Conservation (phyloP, 345 rosid genomes). For the Eucalyptus decipiens region DNA sequence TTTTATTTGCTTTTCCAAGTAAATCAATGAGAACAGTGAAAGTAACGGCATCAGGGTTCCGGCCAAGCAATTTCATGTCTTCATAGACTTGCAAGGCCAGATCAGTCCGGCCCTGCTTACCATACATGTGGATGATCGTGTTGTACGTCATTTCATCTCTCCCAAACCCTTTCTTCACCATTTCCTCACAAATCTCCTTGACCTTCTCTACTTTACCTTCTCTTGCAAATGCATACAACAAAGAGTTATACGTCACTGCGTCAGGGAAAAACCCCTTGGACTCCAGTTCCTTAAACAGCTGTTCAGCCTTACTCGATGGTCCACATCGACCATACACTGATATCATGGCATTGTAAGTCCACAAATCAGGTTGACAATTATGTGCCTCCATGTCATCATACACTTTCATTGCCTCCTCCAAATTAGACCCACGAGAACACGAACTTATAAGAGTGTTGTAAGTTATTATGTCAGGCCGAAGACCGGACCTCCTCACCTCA, state of each 20-base stretch:
- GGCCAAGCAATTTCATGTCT: conserved; percentile 70
- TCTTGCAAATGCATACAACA: conserved; percentile 92
- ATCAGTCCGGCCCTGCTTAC: conserved; percentile 73
- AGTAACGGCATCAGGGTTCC: conserved; percentile 79
- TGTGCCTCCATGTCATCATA: conserved; percentile 63
- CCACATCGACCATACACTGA: conserved; percentile 90
- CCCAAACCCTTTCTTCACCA: conserved; percentile 72
- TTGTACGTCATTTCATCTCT: conserved; percentile 88
- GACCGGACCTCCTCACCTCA: conserved; percentile 68
- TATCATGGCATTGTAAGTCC: conserved; percentile 98
- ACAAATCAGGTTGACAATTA: conserved; percentile 78
- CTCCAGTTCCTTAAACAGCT: conserved; percentile 63
- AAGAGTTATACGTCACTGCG: conserved; percentile 83
- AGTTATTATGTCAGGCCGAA: conserved; percentile 84
- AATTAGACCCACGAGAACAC: conserved; percentile 67
- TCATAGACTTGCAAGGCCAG: conserved; percentile 65
- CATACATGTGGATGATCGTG: conserved; percentile 93
- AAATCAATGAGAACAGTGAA: conserved; percentile 90
- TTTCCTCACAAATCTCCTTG: conserved; percentile 51
- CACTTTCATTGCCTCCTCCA: conserved; percentile 69
- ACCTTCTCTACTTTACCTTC: conserved; percentile 74
- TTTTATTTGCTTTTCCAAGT: conserved; percentile 75
- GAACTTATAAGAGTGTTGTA: conserved; percentile 90
- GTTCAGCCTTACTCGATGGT: conserved; percentile 51
- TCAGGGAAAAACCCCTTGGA: conserved; percentile 73